These are phyloP conservation scores for Antarctomyces pellizariae DNA, from an alignment of 495 filamentous ascomycete genomes.

Conservation along the genomic window DNA sequence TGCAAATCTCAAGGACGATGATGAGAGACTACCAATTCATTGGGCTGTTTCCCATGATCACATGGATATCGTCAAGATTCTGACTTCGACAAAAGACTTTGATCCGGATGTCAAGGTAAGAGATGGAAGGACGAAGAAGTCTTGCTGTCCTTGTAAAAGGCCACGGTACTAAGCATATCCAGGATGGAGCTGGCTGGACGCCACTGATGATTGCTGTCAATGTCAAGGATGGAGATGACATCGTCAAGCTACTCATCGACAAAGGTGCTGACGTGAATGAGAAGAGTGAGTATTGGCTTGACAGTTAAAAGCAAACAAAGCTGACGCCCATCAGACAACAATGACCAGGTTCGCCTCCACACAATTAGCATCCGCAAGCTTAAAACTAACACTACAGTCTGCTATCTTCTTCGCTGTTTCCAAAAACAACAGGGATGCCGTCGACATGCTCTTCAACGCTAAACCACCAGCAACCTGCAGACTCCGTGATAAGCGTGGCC, in stretches of 20 bases:
- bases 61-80: conserved; percentile 44
- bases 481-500: conserved; percentile 64
- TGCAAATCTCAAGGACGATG: conserved; percentile 51
- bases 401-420: conserved; percentile 82
- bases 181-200: conserved; percentile 86
- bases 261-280: conserved; percentile 64
- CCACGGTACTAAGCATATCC: conserved; percentile 1
- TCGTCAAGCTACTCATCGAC: conserved; percentile 53
- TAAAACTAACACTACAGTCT: conserved; percentile 25
- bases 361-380: background rate
- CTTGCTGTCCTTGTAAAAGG: conserved; percentile 2
- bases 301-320: background rate
- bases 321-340: conserved; percentile 11
- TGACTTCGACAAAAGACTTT: conserved; percentile 47
- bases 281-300: conserved; percentile 32
- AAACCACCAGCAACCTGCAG: conserved; percentile 54
- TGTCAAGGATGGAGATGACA: conserved; percentile 41
- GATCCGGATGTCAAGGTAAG: conserved; percentile 67
- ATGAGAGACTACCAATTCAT: conserved; percentile 81
- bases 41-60: conserved; percentile 83
- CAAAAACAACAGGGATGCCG: conserved; percentile 62
- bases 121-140: background rate
- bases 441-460: conserved; percentile 48
- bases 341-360: conserved; percentile 11
- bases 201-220: conserved; percentile 82